Base-by-base conservation (phyloP, 306 rosid genomes). In the Vigna mungo region DNA sequence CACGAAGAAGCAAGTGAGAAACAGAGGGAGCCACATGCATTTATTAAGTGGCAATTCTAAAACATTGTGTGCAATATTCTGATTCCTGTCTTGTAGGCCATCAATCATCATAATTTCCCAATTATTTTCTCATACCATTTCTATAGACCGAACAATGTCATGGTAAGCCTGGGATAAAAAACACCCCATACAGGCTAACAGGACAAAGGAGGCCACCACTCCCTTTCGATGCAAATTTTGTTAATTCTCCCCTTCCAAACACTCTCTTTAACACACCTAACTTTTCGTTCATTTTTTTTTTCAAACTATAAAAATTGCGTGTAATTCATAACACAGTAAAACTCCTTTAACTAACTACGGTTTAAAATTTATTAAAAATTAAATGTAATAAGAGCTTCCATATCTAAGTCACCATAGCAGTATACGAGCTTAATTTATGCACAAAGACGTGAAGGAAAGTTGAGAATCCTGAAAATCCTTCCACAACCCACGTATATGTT, bases 11-110 rank as follows among this genome's bases (percentile, higher is more conserved):
- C 48, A 17, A 63, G 46, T 41, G 3, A 14, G 16, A 63, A 63
- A 17, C 27, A n/a, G 69, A 63, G 32, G 51, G 70, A 64, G 30
- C 70, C 32, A 64, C 70, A 64, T 64, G 68, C 68, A 34, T 62
- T 62, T 62, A 62, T 62, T 62, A 62, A 8, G 25, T 36, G 47
- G 25, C 47, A 34, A 36, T 62, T 62, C 47, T 15, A 62, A 62
- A 62, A 36, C 68, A 62, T 8, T 9, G 25, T 44, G 21, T 21
- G 71, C 51, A 65, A 65, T 65, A 65, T 65, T 65, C 71, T 41
- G 34, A 39, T 65, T 65, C 71, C 71, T 65, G 9, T 17, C 34
- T 65, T 41, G 71, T 67, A 67, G 72, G 72, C 54, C 55, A 67
- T 44, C 39, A 44, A 46, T 23, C 21, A 67, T 44, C 53, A 21